Percentiles rank a stretch among this genome's conserved stretches.
Evolutionary conservation across 2,329 filamentous ascomycete species (phyloP).

Genomic region (Fusarium nelsonii): DNA sequence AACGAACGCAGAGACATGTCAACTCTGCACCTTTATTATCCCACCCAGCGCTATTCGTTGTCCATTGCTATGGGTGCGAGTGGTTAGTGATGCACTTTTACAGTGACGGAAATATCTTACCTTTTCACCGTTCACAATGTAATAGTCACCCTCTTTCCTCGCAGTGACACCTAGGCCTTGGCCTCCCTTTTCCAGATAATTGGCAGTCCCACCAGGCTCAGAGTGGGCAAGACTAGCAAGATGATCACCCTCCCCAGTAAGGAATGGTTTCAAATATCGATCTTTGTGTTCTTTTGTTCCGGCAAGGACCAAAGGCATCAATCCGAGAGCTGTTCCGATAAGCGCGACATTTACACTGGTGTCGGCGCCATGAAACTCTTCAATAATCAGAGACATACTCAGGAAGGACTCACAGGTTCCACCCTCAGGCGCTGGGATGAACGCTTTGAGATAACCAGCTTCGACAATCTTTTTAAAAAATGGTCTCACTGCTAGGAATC

Average conservation of each 20-base stretch:
- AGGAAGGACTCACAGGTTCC: not conserved
- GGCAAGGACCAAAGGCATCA: conserved; percentile 13
- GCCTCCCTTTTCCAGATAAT: conserved; percentile 11
- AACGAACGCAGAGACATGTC: conserved; percentile 5
- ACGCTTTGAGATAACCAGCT: not conserved
- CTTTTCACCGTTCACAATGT: conserved; percentile 17
- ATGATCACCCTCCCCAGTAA: not conserved
- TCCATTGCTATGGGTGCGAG: not conserved
- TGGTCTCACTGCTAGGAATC: not conserved
- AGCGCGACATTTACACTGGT: not conserved
- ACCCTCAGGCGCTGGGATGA: not conserved
- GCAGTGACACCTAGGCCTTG: not conserved
- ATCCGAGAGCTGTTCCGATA: conserved; percentile 2
- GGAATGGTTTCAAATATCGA: conserved; percentile 2
- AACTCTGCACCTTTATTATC: conserved; percentile 14
- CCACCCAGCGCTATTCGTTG: conserved; percentile 12
- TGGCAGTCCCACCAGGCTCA: conserved; percentile 7
- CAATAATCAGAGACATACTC: not conserved
- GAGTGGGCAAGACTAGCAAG: conserved; percentile 14
- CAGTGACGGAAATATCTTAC: not conserved
- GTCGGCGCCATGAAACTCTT: conserved; percentile 9
- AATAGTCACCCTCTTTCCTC: not conserved
- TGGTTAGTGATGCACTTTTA: not conserved
- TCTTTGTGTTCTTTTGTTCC: not conserved
- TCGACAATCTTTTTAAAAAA: not conserved